Base-by-base conservation (phyloP, 2,329 filamentous ascomycete species). In the Cladophialophora exuberans region DNA sequence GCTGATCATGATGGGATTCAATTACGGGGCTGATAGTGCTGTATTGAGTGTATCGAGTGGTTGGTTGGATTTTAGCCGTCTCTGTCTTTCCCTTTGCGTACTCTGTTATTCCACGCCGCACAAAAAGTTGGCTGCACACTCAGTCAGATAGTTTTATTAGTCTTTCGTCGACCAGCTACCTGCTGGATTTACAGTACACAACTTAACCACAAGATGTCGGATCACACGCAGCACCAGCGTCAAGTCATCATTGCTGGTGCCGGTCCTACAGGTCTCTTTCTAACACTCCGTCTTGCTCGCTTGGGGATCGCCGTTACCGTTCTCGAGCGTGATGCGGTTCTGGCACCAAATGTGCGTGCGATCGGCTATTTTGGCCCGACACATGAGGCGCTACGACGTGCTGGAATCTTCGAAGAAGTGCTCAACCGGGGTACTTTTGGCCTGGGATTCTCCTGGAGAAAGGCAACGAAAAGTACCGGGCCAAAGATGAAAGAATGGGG, bases 231-330 rank as follows among this genome's bases (percentile, higher is more conserved):
- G n/a, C n/a, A n/a, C n/a, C n/a, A n/a, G n/a, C n/a, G n/a, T n/a
- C 23, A 22, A 18, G 28, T 63, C 23, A 53, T 63, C 22, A 58
- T 63, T 13, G 54, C 57, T 10, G 61, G 61, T 2, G 61, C 59
- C 13, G 61, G 61, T 1, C 61, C 61, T 6, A 59, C 57, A 6
- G 61, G 61, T 23, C 30, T 62, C n/a, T 57, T 64, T 50, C 39
- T 54, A 7, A 57, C 54, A 10, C 30, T 43, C 4, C 59, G 55
- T 54, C 44, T 62, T 45, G 35, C 62, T 3, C 59, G 59, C 17
- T 59, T 44, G 3, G 38, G 47, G 2, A 61, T 67, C 20, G 54
- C 42, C 4, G 61, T 61, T 0, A 52, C 60, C 1, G 60, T 67
- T 2, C 62, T 67, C 18, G 65, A 68, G 4, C 25, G 56, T 33